Percentiles rank a stretch among this genome's conserved stretches.
phyloP scores from a whole-genome alignment of 169 alveolate genomes.

The Blepharisma undulans region DNA sequence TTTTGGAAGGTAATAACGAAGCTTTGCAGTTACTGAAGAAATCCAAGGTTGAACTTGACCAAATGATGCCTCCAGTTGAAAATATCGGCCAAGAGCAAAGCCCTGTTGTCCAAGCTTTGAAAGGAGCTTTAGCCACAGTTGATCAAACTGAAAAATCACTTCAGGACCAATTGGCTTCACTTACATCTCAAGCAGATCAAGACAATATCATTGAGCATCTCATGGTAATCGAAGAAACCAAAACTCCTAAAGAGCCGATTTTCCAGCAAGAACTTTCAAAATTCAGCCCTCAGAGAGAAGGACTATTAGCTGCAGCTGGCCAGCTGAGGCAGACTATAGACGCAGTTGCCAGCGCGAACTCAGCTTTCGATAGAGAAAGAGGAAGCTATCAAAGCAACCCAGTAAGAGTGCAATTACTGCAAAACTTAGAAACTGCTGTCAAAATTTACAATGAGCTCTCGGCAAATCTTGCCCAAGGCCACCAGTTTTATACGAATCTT shows the following conservation, averaged over 20 bases:
- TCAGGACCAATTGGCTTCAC: background rate
- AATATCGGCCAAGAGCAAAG: background rate
- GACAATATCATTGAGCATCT: slow-evolving; percentile 31
- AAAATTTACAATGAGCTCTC: background rate
- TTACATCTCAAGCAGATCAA: slow-evolving; percentile 19
- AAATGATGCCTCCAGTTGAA: slow-evolving; percentile 2
- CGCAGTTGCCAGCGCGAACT: background rate
- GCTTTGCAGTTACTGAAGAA: background rate
- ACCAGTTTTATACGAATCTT: slow-evolving; percentile 31
- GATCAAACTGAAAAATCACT: background rate
- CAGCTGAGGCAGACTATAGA: background rate
- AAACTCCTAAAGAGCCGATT: slow-evolving; percentile 2
- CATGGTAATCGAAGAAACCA: background rate
- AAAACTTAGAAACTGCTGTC: slow-evolving; percentile 20
- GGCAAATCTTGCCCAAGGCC: slow-evolving; percentile 3
- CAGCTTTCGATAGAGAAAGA: background rate
- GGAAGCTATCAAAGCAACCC: slow-evolving; percentile 13
- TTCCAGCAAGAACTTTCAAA: slow-evolving; percentile 12
- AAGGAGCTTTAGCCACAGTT: background rate
- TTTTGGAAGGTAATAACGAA: background rate
- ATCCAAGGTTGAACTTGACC: slow-evolving; percentile 13
- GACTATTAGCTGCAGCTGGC: background rate
- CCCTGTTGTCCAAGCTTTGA: background rate
- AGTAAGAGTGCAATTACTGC: slow-evolving; percentile 2
- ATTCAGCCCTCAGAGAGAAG: background rate